Percentiles rank a stretch among this genome's conserved stretches.
Evolutionary conservation across 106 monocot species (phyloP).

Genomic region (Allium fistulosum): DNA sequence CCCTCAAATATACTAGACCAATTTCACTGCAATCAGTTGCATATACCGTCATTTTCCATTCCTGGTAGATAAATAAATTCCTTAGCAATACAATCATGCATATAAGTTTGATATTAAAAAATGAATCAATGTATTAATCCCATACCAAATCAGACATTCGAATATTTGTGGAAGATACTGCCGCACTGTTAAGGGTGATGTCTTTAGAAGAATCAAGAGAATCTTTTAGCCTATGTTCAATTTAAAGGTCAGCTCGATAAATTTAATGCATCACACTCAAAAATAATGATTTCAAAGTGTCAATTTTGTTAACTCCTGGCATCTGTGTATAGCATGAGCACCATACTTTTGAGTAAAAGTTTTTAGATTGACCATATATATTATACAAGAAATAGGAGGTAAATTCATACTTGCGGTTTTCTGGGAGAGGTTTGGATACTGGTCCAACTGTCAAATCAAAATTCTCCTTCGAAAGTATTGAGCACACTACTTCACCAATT

Average conservation of each 20-base stretch:
- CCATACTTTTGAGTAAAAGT: too few relatives aligned
- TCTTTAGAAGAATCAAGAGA: conserved; percentile 28
- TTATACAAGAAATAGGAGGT: conserved; percentile 1
- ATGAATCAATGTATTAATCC: conserved; percentile 12
- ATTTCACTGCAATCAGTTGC: conserved; percentile 86
- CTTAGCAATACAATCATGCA: neutral
- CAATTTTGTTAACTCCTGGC: too few relatives aligned
- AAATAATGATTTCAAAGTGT: too few relatives aligned
- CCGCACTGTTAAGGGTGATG: conserved; percentile 16
- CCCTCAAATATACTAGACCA: conserved; percentile 60
- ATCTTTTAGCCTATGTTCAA: conserved; percentile 44
- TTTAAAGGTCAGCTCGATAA: conserved; percentile 3
- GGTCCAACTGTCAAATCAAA: conserved; percentile 73
- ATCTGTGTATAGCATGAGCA: too few relatives aligned
- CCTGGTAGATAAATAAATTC: conserved; percentile 25
- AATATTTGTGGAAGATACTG: conserved; percentile 26
- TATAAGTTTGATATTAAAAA: neutral
- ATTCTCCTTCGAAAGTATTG: conserved; percentile 71
- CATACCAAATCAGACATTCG: conserved; percentile 82
- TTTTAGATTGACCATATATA: neutral
- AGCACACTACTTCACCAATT: conserved; percentile 62
- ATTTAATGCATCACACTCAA: neutral
- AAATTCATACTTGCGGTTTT: conserved; percentile 46
- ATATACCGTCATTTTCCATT: conserved; percentile 68
- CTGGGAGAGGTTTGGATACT: conserved; percentile 37